Percentiles rank a stretch among this genome's conserved stretches.
Conservation (phyloP, 1,284 basidiomycete genomes). For the Ganoderma meredithae region DNA sequence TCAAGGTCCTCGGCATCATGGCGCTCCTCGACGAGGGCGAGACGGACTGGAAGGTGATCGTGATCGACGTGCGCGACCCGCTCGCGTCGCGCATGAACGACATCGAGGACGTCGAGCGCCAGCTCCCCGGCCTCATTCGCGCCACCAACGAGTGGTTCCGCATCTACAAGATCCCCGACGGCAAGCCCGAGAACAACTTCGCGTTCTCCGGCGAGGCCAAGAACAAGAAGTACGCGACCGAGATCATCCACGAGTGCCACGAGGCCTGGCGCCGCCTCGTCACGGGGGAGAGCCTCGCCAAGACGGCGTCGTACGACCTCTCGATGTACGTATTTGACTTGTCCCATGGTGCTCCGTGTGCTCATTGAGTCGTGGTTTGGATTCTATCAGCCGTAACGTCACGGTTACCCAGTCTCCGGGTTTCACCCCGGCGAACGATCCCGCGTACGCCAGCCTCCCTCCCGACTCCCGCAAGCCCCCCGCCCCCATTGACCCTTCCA, state of each 20-base stretch:
- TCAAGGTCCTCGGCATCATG: conserved; percentile 99
- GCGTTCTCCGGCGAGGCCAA: conserved; percentile 99
- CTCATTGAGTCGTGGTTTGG: background rate
- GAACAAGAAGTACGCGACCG: conserved; percentile 99
- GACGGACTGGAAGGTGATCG: conserved; percentile 99
- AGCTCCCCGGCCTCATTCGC: conserved; percentile 95
- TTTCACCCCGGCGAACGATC: conserved; percentile 70
- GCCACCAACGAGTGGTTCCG: conserved; percentile 98
- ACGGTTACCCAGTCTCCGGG: conserved; percentile 82
- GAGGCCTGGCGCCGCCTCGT: conserved; percentile 98
- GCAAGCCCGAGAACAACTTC: conserved; percentile 99
- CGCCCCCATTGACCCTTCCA: conserved; percentile 87
- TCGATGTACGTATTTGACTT: conserved; percentile 71
- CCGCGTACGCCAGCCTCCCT: conserved; percentile 73
- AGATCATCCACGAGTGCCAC: conserved; percentile 99
- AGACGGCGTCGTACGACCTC: conserved; percentile 76
- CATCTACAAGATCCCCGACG: conserved; percentile 99
- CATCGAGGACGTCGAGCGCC: conserved; percentile 99
- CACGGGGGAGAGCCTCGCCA: conserved; percentile 78
- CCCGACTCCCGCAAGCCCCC: conserved; percentile 83
- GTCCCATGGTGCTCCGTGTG: background rate
- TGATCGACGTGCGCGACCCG: conserved; percentile 97
- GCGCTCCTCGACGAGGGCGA: conserved; percentile 98
- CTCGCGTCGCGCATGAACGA: conserved; percentile 97
- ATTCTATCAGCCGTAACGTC: conserved; percentile 64